Evolutionary conservation across 2,329 filamentous ascomycete genomes (phyloP).

Genomic region (Sporothrix inflata): DNA sequence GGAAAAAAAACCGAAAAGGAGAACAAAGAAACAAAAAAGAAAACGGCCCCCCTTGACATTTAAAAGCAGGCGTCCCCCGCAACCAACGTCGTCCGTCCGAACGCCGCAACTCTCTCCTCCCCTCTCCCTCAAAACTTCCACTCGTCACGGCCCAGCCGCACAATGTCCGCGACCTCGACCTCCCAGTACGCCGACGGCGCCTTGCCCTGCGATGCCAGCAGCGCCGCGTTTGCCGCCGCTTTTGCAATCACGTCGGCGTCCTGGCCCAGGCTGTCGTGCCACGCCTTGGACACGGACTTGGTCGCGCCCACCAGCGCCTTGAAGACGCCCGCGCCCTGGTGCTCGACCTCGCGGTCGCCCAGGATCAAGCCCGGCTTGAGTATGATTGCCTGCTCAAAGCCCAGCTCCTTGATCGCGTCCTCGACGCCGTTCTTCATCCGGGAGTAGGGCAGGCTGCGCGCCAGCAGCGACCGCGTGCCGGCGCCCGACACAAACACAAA

Average conservation of each 20-base stretch:
- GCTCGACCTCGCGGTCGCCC: slow-evolving; percentile 66
- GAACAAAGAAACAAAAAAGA: neutral
- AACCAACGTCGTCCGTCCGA: neutral
- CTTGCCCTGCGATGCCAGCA: slow-evolving; percentile 62
- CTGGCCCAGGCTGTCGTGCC: slow-evolving; percentile 72
- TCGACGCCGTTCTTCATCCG: slow-evolving; percentile 89
- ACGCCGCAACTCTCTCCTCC: no score
- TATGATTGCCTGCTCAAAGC: slow-evolving; percentile 78
- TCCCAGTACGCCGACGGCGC: slow-evolving; percentile 65
- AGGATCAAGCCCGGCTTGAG: slow-evolving; percentile 74
- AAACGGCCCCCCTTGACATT: neutral
- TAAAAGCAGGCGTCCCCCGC: neutral
- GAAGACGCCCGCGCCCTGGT: slow-evolving; percentile 61
- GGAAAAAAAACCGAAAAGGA: neutral
- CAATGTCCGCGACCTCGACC: slow-evolving; percentile 63
- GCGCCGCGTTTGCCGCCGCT: slow-evolving; percentile 64
- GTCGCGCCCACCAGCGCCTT: slow-evolving; percentile 59
- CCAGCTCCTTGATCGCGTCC: slow-evolving; percentile 70
- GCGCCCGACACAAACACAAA: slow-evolving; percentile 75
- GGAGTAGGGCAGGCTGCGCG: slow-evolving; percentile 54
- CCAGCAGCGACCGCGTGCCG: slow-evolving; percentile 49
- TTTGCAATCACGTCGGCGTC: slow-evolving; percentile 73
- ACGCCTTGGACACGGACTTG: slow-evolving; percentile 55
- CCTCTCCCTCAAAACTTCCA: slow-evolving; percentile 43
- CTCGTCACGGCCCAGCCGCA: slow-evolving; percentile 66